Base-by-base conservation (phyloP, 148 eudicot species). In the Cornus suecica region DNA sequence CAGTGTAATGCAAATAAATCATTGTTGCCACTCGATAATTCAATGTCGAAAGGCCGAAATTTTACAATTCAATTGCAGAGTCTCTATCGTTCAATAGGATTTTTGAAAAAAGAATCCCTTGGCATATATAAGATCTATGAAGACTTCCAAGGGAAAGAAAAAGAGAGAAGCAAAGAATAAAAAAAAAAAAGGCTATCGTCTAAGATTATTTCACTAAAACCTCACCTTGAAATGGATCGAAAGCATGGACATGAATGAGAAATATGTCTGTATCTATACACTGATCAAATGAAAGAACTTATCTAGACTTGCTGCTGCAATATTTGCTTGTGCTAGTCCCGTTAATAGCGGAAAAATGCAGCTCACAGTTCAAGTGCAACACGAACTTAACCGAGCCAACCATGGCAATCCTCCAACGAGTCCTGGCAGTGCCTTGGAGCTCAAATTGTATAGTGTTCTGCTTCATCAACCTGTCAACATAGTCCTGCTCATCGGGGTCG, bases 351-450 rank as follows among this genome's bases (percentile, higher is more conserved):
- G 54, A 78, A 78, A 91, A 88, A 10, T 45, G 68, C 3, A 94
- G 80, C 24, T 70, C 8, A 70, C 98, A 94, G 79, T 84, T 26
- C 81, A 94, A 68, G 69, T 78, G 82, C 68, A 88, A 75, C 91
- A 80, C 70, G 79, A 85, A 86, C 81, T 83, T 85, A 68, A 90
- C 86, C 5, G 93, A 89, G 0, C 85, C 89, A 5, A 91, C 32
- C 0, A 80, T 77, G 41, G 89, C 87, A 16, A 88, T 82, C 30
- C 86, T 76, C 94, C 94, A 90, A 9, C 87, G 68, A 0, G 90
- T 83, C 71, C 82, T 82, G 8, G 92, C 63, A 56, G 68, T 77
- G 5, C 94, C 94, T 28, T 26, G 66, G 54, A 90, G 58, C 9
- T 79, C 75, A 37, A 90, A 88, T n/a, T 18, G 51, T 0, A 87